Conservation (phyloP, 2,329 filamentous ascomycete genomes). For the Plectosphaerella plurivora region DNA sequence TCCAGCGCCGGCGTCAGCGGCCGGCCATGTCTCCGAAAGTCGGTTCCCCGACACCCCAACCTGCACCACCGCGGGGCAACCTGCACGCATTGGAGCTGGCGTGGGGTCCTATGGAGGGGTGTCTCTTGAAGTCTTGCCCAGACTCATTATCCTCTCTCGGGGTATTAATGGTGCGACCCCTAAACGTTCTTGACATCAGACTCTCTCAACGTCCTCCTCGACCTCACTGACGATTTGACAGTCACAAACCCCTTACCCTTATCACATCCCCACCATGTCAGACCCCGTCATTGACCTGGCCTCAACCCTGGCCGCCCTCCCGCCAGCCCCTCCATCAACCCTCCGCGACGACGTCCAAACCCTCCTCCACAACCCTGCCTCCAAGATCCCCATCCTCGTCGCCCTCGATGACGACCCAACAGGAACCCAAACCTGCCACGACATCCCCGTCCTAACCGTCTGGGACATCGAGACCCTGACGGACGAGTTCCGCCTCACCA, state of each 20-base stretch:
- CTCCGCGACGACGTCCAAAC: slow-evolving; percentile 1
- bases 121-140: not conserved
- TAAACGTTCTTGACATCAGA: not conserved
- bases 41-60: not conserved
- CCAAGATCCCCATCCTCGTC: slow-evolving; percentile 25
- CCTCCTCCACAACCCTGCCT: not conserved
- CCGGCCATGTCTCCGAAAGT: not conserved
- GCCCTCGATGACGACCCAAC: slow-evolving; percentile 52
- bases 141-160: not conserved
- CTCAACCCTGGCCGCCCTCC: not conserved
- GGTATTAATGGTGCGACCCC: not conserved
- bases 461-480: slow-evolving; percentile 42
- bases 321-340: not conserved
- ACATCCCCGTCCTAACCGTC: slow-evolving; percentile 48
- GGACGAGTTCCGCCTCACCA: slow-evolving; percentile 34
- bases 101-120: not conserved
- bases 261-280: not conserved
- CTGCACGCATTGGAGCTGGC: not conserved
- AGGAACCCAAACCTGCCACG: slow-evolving; percentile 54
- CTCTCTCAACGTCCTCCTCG: not conserved
- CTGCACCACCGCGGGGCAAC: not conserved
- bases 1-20: not conserved
- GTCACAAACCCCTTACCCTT: not conserved
- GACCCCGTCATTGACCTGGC: slow-evolving; percentile 1
- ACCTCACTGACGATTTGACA: not conserved